Percentiles rank a stretch among this genome's conserved stretches.
Conservation (phyloP, 2,329 filamentous ascomycete genomes). For the Bipolaris cookei region DNA sequence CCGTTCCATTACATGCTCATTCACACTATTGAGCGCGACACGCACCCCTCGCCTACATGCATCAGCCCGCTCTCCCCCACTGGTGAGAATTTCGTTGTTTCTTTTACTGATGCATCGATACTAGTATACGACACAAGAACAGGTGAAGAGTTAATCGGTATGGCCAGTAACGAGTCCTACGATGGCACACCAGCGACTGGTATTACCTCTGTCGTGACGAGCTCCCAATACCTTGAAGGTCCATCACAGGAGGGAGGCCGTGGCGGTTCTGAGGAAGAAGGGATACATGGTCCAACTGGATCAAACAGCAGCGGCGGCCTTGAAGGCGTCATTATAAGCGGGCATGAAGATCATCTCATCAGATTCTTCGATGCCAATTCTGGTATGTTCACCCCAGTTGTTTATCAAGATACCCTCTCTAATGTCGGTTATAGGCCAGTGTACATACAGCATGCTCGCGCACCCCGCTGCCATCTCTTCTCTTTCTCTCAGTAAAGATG, state of each 20-base stretch:
- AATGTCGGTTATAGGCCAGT: slow-evolving; percentile 73
- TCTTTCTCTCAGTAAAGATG: slow-evolving; percentile 89
- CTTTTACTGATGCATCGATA: slow-evolving; percentile 87
- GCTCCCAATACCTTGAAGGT: slow-evolving; percentile 78
- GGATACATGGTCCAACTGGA: slow-evolving; percentile 81
- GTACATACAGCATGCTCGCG: slow-evolving; percentile 97
- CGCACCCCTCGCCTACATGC: slow-evolving; percentile 80
- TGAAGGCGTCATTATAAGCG: slow-evolving; percentile 93
- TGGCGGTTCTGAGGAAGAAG: slow-evolving; percentile 73
- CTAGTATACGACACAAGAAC: slow-evolving; percentile 91
- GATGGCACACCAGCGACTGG: slow-evolving; percentile 82
- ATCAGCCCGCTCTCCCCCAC: slow-evolving; percentile 85
- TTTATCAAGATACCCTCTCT: slow-evolving; percentile 9
- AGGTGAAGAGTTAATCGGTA: slow-evolving; percentile 87
- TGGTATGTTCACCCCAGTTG: slow-evolving; percentile 68
- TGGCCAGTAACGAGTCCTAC: slow-evolving; percentile 94
- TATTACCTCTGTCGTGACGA: slow-evolving; percentile 90
- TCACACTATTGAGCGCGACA: slow-evolving; percentile 78
- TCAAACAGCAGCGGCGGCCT: slow-evolving; percentile 74
- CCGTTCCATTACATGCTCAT: slow-evolving; percentile 89
- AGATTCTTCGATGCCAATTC: slow-evolving; percentile 98
- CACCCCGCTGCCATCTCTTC: slow-evolving; percentile 93
- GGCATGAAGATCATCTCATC: slow-evolving; percentile 95
- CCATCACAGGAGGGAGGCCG: slow-evolving; percentile 64
- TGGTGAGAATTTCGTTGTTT: slow-evolving; percentile 90